Evolutionary conservation across 495 filamentous ascomycete genomes (phyloP), one percentile per base, ranked within the genome.

Genomic region (Cercophora samala): DNA sequence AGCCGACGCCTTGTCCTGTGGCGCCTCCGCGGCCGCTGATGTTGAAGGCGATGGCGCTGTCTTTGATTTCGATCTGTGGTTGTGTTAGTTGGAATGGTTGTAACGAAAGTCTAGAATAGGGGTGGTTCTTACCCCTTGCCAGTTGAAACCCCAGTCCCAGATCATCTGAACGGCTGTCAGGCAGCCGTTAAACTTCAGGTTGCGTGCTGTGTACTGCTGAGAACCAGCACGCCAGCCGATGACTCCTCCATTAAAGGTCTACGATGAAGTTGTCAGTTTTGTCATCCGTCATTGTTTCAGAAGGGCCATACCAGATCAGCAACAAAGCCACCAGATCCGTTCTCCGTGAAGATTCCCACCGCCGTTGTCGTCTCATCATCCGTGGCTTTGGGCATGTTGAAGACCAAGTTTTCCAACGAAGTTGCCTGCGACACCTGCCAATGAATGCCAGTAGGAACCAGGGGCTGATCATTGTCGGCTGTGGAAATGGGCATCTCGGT

Each of bases 351-450:
- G 72, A 97, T 89, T 72, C 93, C 93, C 77, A 46, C 37, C 5
- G 37, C 37, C 5, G 37, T 46, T 17, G 15, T 17, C 15, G 37
- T 29, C 11, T 46, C 15, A 17, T 46, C 9, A 17, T 29, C 15
- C 26, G 26, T 29, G 26, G 26, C 26, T 29, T 29, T 29, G 15
- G 37, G 37, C 37, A 46, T 46, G 37, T 46, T 17, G 15, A 46
- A 96, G 91, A 54, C 85, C 83, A 67, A 96, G 86, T 74, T 97
- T 97, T 74, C 93, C 90, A 60, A 96, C 75, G 67, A 87, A 91
- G 94, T 96, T 1, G 93, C 94, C 74, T 98, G 95, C 55, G 91
- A 91, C 1, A 97, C 93, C 74, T 97, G 94, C 92, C 93, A 97
- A 76, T 97, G 94, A 63, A 98, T 92, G 77, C 90, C 92, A 25